Evolutionary conservation across 2,329 filamentous ascomycete genomes (phyloP), one percentile per base, ranked within the genome.

Genomic region (Hypoxylon sp.): DNA sequence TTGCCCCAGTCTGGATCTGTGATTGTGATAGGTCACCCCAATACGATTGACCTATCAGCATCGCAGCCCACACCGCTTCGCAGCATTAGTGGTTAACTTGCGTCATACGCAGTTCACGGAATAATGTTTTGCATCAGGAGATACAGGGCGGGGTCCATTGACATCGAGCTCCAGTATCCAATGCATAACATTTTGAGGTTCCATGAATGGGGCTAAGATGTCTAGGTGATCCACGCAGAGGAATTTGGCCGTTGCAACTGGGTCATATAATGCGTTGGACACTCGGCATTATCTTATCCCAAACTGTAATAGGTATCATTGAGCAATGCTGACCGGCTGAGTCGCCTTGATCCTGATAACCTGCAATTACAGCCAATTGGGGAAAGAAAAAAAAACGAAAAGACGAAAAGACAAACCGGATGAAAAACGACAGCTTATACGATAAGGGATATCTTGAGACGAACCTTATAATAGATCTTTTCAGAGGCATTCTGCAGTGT

Each of bases 391-490:
- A 55, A 67, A 46, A 17, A 66, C 48, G 59, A 52, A 59, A 59
- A n/a, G n/a, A n/a, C n/a, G 51, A 71, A 33, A 26, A 3, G 59
- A 55, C 35, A 37, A 52, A 37, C 62, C 52, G 44, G 54, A 42
- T 58, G 54, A 47, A 55, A 8, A n/a, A 65, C 29, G 11, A 52
- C 11, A 47, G 39, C 48, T 26, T 57, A 24, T 17, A 35, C 46
- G 29, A 63, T 29, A 72, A 33, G 37, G 55, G 59, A 52, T 54
- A 26, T 59, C 60, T 64, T 60, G 54, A 63, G 65, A 84, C 85
- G 74, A 84, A 97, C 95, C 93, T 99, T 99, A 90, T 98, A 99
- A 78, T 91, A 90, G 74, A 97, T 91, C 84, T 96, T 97, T 71
- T 90, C 84, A 53, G 84, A 83, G 14, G 84, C 82, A 61, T 88